A percentile compares a stretch with the other conserved stretches of the same genome.
These are phyloP conservation scores for Heliosperma pusillum DNA, from an alignment of 148 eudicot species.

Conservation along the genomic window DNA sequence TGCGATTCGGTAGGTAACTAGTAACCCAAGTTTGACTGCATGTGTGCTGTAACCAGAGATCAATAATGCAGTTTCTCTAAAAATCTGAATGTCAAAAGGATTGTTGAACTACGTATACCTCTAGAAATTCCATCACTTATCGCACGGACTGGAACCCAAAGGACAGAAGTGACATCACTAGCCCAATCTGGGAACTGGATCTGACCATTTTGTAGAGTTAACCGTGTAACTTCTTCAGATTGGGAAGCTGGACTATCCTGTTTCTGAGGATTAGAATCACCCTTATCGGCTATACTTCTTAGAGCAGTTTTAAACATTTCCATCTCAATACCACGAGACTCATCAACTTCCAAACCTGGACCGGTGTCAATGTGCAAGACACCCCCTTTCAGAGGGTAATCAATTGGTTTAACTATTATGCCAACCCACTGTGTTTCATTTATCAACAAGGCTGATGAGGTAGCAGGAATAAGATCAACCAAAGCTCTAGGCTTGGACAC, in stretches of 20 bases:
- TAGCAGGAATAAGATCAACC: constrained; percentile 91
- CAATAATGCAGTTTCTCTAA: constrained; percentile 8
- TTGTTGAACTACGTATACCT: constrained; percentile 38
- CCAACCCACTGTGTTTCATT: constrained; percentile 98
- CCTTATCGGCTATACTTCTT: constrained; percentile 27
- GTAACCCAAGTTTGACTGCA: neutral
- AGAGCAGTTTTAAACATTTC: constrained; percentile 43
- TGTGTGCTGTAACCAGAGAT: neutral
- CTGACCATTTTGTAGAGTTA: constrained; percentile 58
- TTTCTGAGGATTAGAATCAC: constrained; percentile 24
- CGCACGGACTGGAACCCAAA: constrained; percentile 91
- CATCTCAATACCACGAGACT: constrained; percentile 65
- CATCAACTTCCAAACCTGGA: constrained; percentile 78
- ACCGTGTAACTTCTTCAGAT: constrained; percentile 39
- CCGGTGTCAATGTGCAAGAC: constrained; percentile 84
- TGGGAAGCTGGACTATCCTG: constrained; percentile 24
- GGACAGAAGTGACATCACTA: constrained; percentile 66
- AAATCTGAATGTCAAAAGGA: neutral
- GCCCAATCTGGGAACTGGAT: constrained; percentile 89
- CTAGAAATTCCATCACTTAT: constrained; percentile 65
- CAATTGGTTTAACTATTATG: constrained; percentile 79
- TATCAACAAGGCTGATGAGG: constrained; percentile 89
- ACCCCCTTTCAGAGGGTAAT: constrained; percentile 85
- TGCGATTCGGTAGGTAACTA: too few relatives aligned
- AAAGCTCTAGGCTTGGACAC: constrained; percentile 88